Conservation (phyloP, 2,329 filamentous ascomycete species). For the Simplicillium aogashimaense region DNA sequence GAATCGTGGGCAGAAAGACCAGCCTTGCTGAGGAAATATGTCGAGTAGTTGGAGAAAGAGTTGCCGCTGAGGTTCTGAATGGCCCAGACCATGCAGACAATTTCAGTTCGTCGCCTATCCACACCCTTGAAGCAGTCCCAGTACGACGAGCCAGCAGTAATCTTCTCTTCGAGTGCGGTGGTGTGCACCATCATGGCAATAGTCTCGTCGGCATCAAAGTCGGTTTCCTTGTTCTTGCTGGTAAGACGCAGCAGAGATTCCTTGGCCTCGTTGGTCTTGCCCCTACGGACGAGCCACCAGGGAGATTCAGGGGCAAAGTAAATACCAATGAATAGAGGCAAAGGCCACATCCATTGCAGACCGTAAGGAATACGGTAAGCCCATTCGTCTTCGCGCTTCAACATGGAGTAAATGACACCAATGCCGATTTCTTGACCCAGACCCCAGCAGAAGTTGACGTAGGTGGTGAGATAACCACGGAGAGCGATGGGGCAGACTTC, state of each 20-base stretch:
- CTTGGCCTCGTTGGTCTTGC: slow-evolving; percentile 56
- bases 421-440: slow-evolving; percentile 66
- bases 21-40: slow-evolving; percentile 52
- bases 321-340: slow-evolving; percentile 56
- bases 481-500: slow-evolving; percentile 66
- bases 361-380: slow-evolving; percentile 62
- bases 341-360: slow-evolving; percentile 70
- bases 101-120: slow-evolving; percentile 67
- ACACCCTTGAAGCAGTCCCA: slow-evolving; percentile 75
- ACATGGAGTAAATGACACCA: slow-evolving; percentile 61
- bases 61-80: slow-evolving; percentile 56
- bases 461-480: slow-evolving; percentile 62
- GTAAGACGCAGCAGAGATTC: slow-evolving; percentile 55
- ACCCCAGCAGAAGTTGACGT: slow-evolving; percentile 71
- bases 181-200: slow-evolving; percentile 91
- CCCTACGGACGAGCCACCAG: slow-evolving; percentile 67
- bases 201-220: slow-evolving; percentile 75
- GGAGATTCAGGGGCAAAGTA: slow-evolving; percentile 61
- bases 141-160: slow-evolving; percentile 65
- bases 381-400: slow-evolving; percentile 56
- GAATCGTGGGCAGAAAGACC: slow-evolving; percentile 41
- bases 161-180: slow-evolving; percentile 66
- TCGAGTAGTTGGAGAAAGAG: slow-evolving; percentile 56
- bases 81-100: slow-evolving; percentile 54
- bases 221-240: slow-evolving; percentile 50